These are phyloP conservation scores for Pythium sp. DNA, from an alignment of 352 stramenopile species.

Conservation along the genomic window DNA sequence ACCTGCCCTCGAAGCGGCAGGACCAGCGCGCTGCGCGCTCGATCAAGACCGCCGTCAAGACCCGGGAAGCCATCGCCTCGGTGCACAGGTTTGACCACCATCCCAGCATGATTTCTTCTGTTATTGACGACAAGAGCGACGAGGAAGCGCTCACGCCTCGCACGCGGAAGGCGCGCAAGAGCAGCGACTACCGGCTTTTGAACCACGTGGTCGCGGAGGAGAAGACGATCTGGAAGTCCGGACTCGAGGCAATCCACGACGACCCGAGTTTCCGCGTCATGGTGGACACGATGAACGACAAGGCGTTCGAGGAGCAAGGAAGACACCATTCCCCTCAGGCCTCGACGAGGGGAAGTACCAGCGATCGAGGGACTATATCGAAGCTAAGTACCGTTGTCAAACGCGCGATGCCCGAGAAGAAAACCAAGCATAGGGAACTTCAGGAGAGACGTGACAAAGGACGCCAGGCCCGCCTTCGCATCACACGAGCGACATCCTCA, in stretches of 20 bases:
- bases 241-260: constrained; percentile 51
- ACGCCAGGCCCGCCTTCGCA: constrained; percentile 43
- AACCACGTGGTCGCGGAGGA: constrained; percentile 51
- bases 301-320: neutral
- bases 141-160: constrained; percentile 18
- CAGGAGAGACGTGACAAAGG: constrained; percentile 57
- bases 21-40: constrained; percentile 55
- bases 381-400: constrained; percentile 6
- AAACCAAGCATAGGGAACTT: constrained; percentile 57
- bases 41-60: constrained; percentile 37
- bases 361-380: neutral
- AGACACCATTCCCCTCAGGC: neutral
- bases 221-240: constrained; percentile 48
- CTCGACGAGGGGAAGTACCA: neutral
- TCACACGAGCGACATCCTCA: constrained; percentile 14
- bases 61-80: constrained; percentile 43
- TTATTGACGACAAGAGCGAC: constrained; percentile 3
- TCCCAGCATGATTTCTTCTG: neutral
- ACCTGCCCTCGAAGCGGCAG: constrained; percentile 36
- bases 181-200: constrained; percentile 49
- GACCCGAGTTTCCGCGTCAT: constrained; percentile 25
- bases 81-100: constrained; percentile 13
- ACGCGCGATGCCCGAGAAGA: constrained; percentile 48
- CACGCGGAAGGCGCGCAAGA: constrained; percentile 38
- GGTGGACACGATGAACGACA: neutral